Percentiles rank a stretch among this genome's conserved stretches.
phyloP scores from a whole-genome alignment of 179 eudicot genomes.

The Heliamphora pulchella region DNA sequence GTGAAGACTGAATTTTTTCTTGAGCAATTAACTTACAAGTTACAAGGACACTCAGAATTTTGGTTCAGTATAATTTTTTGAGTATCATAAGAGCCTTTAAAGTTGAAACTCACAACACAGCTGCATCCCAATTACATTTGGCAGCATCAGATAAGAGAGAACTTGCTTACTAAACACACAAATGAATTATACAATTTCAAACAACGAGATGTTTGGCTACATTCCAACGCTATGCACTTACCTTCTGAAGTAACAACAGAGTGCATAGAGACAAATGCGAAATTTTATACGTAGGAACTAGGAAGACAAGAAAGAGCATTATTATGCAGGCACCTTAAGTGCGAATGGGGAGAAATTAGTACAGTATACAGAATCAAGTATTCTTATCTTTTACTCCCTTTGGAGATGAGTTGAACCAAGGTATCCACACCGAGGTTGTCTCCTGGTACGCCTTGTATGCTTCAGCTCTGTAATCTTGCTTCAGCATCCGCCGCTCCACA shows the following conservation, averaged over 20 bases:
- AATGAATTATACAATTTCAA: conserved; percentile 5
- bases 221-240: neutral
- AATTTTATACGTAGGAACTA: neutral
- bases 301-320: neutral
- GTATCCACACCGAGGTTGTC: conserved; percentile 81
- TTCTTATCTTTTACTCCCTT: conserved; percentile 54
- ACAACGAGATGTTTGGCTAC: neutral
- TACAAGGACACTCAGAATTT: too few relatives aligned
- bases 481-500: conserved; percentile 74
- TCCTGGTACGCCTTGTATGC: conserved; percentile 64
- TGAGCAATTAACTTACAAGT: too few relatives aligned
- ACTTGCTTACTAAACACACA: neutral
- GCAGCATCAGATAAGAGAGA: neutral
- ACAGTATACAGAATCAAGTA: conserved; percentile 4
- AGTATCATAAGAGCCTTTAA: too few relatives aligned
- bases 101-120: too few relatives aligned
- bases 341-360: too few relatives aligned
- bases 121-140: neutral
- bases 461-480: conserved; percentile 57
- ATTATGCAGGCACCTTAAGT: neutral
- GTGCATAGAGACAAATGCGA: neutral
- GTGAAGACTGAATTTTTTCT: too few relatives aligned
- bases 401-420: conserved; percentile 64
- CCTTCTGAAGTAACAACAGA: neutral
- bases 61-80: too few relatives aligned